Percentiles rank a stretch among this genome's conserved stretches.
Evolutionary conservation across 257 asterid species (phyloP).

Genomic region (Solanum chilense): DNA sequence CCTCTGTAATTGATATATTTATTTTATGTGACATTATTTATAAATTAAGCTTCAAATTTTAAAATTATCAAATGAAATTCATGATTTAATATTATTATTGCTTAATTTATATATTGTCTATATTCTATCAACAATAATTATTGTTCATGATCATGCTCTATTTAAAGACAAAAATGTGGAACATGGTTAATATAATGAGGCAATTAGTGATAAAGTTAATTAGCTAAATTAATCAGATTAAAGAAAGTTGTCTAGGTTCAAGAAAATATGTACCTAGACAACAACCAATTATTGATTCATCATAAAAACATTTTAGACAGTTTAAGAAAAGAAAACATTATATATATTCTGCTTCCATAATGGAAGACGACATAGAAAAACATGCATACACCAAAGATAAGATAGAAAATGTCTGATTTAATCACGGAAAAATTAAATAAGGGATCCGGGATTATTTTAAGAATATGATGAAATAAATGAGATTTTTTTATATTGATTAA

Average conservation of each 20-base stretch:
- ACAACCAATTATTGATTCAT: slow-evolving; percentile 10
- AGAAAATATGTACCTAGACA: slow-evolving; percentile 24
- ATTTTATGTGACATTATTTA: background rate
- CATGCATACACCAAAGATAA: background rate
- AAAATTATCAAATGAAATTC: background rate
- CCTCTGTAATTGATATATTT: background rate
- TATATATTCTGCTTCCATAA: background rate
- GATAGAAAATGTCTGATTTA: background rate
- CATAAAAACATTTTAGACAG: background rate
- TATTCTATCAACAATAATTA: background rate
- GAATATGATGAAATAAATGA: background rate
- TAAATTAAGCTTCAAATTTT: background rate
- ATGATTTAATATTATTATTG: background rate
- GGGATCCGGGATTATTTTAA: background rate
- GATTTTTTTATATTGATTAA: background rate
- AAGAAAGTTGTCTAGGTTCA: background rate
- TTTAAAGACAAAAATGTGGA: background rate
- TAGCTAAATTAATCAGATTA: background rate
- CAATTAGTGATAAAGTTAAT: background rate
- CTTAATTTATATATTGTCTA: background rate
- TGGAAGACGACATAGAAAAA: background rate
- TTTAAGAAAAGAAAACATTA: background rate
- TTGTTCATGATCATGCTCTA: background rate
- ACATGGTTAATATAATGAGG: background rate
- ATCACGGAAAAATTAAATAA: background rate